These are phyloP conservation scores for Alternaria triticimaculans DNA, from an alignment of 2,329 filamentous ascomycete species.

Conservation along the genomic window DNA sequence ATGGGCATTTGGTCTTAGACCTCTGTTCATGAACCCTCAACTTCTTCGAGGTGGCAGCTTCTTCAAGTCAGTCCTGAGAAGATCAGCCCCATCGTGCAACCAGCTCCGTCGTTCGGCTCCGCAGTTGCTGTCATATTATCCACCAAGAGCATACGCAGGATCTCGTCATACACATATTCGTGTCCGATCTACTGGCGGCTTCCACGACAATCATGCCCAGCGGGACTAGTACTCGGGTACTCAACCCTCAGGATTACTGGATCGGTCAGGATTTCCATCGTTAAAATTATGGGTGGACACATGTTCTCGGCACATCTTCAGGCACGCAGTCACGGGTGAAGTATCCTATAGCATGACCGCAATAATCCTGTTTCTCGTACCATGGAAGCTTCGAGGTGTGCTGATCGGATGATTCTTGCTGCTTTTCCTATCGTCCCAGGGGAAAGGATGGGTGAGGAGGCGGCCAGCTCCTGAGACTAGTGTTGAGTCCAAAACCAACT, in stretches of 20 bases:
- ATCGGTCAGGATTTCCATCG: not conserved
- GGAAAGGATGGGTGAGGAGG: not conserved
- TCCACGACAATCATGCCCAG: conserved; percentile 5
- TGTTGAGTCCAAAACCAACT: not conserved
- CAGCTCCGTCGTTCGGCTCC: not conserved
- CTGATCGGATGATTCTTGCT: conserved; percentile 6
- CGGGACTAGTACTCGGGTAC: not conserved
- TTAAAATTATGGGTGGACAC: not conserved
- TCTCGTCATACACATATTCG: conserved; percentile 25
- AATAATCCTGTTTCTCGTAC: conserved; percentile 2
- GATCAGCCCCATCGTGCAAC: not conserved
- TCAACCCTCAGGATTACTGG: not conserved
- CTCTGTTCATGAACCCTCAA: not conserved
- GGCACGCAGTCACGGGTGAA: conserved; percentile 4
- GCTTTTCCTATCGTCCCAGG: not conserved
- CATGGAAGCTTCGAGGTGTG: not conserved
- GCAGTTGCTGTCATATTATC: conserved; percentile 3
- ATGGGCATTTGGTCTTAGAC: not conserved
- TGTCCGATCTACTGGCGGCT: conserved; percentile 13
- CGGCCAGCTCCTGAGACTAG: not conserved
- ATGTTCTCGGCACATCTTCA: not conserved
- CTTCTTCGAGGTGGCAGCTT: not conserved
- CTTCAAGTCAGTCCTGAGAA: not conserved
- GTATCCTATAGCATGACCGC: not conserved
- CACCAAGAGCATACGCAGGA: conserved; percentile 17